Evolutionary conservation across 176 grass and related monocot species (phyloP).

Genomic region (Zea luxurians): DNA sequence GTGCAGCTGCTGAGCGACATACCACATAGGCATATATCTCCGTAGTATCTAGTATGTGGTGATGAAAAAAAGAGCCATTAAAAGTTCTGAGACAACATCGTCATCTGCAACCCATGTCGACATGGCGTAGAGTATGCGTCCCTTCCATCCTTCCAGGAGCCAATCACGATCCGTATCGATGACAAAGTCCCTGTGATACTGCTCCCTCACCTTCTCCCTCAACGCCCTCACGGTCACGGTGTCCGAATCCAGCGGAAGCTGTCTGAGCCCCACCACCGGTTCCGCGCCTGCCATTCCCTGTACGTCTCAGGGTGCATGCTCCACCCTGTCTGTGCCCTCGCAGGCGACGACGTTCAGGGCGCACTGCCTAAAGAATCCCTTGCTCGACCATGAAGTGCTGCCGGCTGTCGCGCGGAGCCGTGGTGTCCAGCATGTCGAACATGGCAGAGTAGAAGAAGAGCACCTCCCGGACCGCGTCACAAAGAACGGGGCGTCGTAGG

Average conservation of each 20-base stretch:
- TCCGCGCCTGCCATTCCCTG: slow-evolving; percentile 79
- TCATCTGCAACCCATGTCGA: neutral
- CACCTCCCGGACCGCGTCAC: slow-evolving; percentile 37
- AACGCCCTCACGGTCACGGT: neutral
- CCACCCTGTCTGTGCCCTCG: neutral
- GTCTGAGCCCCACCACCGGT: neutral
- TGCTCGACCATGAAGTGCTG: neutral
- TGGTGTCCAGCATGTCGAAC: slow-evolving; percentile 44
- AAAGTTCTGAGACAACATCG: neutral
- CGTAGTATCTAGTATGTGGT: neutral
- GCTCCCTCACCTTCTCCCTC: neutral
- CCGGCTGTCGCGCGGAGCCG: neutral
- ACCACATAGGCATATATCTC: neutral
- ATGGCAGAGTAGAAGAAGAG: slow-evolving; percentile 35
- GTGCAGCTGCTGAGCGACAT: neutral
- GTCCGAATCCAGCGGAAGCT: neutral
- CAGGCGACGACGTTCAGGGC: neutral
- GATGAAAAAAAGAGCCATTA: too few relatives aligned
- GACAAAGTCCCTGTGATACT: neutral
- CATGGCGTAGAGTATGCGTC: neutral
- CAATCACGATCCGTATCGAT: neutral
- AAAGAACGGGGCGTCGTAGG: slow-evolving; percentile 36
- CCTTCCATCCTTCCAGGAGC: neutral
- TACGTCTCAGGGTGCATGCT: slow-evolving; percentile 57
- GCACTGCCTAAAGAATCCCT: neutral